phyloP scores from a whole-genome alignment of 2,329 filamentous ascomycete genomes.

The Fonsecaea nubica region DNA sequence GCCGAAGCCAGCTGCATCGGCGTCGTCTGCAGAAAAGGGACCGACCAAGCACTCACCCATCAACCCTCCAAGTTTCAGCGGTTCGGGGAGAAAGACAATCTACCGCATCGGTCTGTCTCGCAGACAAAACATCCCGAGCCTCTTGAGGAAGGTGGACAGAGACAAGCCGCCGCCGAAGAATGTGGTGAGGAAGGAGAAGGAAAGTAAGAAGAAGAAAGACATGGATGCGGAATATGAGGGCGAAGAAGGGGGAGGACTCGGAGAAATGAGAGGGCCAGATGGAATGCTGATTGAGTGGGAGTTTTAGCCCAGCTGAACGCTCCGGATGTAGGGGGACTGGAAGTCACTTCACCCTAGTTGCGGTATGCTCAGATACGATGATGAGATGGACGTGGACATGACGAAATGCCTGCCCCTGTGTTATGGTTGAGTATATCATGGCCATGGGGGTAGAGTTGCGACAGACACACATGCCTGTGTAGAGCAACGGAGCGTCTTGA shows the following conservation, averaged over 20 bases:
- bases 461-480: no score
- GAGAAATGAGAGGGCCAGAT: slow-evolving; percentile 37
- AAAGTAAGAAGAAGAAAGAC: slow-evolving; percentile 35
- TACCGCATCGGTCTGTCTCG: slow-evolving; percentile 40
- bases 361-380: no score
- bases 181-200: slow-evolving; percentile 37
- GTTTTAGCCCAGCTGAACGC: slow-evolving; percentile 17
- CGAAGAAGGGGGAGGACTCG: slow-evolving; percentile 26
- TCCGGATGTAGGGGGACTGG: no score
- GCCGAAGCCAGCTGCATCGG: background rate
- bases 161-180: slow-evolving; percentile 38
- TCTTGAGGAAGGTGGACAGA: slow-evolving; percentile 39
- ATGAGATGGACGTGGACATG: no score
- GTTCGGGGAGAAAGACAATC: slow-evolving; percentile 24
- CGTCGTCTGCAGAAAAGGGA: slow-evolving; percentile 28
- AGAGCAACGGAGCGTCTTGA: no score
- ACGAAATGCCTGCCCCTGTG: no score
- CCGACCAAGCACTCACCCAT: slow-evolving; percentile 39
- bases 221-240: slow-evolving; percentile 28
- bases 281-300: slow-evolving; percentile 40
- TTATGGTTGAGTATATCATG: no score
- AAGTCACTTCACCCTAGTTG: no score
- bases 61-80: slow-evolving; percentile 27
- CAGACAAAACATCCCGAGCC: slow-evolving; percentile 38
- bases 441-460: no score